phyloP scores from a whole-genome alignment of 2,329 filamentous ascomycete species.

The Talaromyces marneffei region DNA sequence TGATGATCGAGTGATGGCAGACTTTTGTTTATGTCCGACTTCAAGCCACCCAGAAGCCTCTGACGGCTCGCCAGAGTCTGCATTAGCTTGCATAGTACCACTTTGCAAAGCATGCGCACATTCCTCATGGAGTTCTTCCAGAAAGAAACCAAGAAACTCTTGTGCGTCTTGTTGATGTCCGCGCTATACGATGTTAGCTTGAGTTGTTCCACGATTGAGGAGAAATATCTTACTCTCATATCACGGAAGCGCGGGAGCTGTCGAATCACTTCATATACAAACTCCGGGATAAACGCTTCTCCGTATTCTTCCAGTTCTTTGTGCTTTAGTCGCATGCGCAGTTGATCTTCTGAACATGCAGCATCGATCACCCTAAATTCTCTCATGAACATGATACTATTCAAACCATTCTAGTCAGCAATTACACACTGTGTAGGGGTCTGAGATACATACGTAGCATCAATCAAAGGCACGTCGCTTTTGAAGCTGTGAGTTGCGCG shows the following conservation, averaged over 20 bases:
- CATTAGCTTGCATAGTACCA: constrained; percentile 43
- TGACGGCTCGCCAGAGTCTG: constrained; percentile 37
- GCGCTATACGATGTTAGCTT: constrained; percentile 48
- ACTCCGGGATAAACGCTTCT: constrained; percentile 85
- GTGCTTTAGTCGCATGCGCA: constrained; percentile 68
- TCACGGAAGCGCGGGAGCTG: constrained; percentile 80
- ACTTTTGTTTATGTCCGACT: constrained; percentile 84
- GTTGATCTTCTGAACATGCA: constrained; percentile 65
- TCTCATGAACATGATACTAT: constrained; percentile 87
- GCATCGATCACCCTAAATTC: constrained; percentile 84
- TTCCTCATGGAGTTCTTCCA: constrained; percentile 91
- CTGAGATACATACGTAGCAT: constrained; percentile 69
- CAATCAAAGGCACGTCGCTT: constrained; percentile 85
- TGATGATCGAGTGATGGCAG: constrained; percentile 79
- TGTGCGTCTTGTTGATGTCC: constrained; percentile 98
- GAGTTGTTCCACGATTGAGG: not conserved
- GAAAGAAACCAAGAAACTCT: constrained; percentile 87
- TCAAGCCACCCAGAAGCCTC: constrained; percentile 76
- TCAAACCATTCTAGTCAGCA: constrained; percentile 12
- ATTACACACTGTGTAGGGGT: not conserved
- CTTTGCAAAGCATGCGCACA: constrained; percentile 70
- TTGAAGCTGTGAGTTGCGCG: constrained; percentile 87
- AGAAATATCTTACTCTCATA: constrained; percentile 65
- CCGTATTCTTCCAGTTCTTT: constrained; percentile 86
- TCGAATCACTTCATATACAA: constrained; percentile 89